Base-by-base conservation (phyloP, 2,329 filamentous ascomycete species). In the Aureobasidium sp. region DNA sequence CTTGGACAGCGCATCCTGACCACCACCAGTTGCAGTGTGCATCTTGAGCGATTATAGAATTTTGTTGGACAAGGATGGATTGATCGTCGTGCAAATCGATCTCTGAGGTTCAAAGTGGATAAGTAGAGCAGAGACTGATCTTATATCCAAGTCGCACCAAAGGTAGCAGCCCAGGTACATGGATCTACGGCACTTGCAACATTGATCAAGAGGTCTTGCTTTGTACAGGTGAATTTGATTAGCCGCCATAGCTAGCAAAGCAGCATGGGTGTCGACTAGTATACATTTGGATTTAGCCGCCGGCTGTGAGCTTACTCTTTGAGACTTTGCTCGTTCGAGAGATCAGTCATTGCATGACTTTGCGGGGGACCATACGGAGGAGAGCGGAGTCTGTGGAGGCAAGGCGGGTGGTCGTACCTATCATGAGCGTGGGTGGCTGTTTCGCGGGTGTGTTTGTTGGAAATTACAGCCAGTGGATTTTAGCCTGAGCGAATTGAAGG, bases 1-100 rank as follows among this genome's bases (percentile, higher is more conserved):
- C 25, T 55, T 60, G 34, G 60, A 62, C 8, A 61, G 56, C 34
- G 30, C 56, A 37, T 50, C 53, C 14, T 49, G 40, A 17, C 29
- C 51, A 27, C 42, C 41, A 38, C 32, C 16, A 30, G 45, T 14
- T 16, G 45, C 8, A 24, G 53, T 50, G 35, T 37, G 32, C 45
- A 52, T 52, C 38, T 47, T 54, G 37, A 48, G 8, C 17, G 16
- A 12, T 17, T 16, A 3, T 29, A 35, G 32, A 14, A 5, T 14
- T 10, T 12, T 6, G 32, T 35, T 35, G 32, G 5, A 16, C 24
- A 35, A 30, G 38, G 30, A 16, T 49, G n/a, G 17, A 38, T 35
- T n/a, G 17, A 39, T 27, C 17, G 24, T 49, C 45, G 32, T 39
- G 30, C 34, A 39, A 39, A 24, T 37, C 34, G 45, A 49, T 38